Conservation (phyloP, 441 rosid species). For the Erodium texanum region DNA sequence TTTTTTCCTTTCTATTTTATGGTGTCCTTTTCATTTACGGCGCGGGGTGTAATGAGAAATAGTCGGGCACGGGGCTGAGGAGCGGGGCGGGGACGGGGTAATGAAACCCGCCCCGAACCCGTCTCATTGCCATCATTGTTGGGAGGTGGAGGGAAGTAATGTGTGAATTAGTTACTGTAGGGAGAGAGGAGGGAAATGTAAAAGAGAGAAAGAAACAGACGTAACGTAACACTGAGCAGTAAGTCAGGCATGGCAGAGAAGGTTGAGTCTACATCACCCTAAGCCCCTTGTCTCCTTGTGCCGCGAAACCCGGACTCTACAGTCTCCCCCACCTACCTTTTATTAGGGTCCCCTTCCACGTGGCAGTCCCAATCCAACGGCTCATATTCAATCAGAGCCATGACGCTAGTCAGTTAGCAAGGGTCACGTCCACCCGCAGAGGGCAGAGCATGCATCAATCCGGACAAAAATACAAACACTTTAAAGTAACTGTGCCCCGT, state of each 20-base stretch:
- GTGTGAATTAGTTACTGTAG: not conserved
- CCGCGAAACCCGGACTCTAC: conserved; percentile 54
- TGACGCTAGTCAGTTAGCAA: not conserved
- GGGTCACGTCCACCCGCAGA: conserved; percentile 2
- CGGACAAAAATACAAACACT: not conserved
- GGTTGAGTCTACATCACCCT: conserved; percentile 14
- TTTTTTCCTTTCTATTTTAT: no score
- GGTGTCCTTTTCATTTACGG: no score
- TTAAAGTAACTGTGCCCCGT: no score
- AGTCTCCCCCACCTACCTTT: conserved; percentile 26
- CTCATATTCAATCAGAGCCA: not conserved
- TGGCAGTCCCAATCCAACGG: conserved; percentile 1
- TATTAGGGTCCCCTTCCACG: not conserved
- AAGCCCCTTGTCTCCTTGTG: conserved; percentile 28
- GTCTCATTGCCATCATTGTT: no score
- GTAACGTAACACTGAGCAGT: conserved; percentile 40
- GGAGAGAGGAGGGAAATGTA: not conserved
- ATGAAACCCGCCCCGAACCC: no score
- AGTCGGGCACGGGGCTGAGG: no score
- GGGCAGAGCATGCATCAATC: not conserved
- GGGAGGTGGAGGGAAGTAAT: no score
- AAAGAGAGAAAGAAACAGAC: conserved; percentile 20
- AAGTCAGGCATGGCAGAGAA: conserved; percentile 6
- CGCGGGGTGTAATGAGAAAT: no score
- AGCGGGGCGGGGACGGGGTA: no score